phyloP scores from a whole-genome alignment of 805 yeast genomes.

The Yarrowia sp. region DNA sequence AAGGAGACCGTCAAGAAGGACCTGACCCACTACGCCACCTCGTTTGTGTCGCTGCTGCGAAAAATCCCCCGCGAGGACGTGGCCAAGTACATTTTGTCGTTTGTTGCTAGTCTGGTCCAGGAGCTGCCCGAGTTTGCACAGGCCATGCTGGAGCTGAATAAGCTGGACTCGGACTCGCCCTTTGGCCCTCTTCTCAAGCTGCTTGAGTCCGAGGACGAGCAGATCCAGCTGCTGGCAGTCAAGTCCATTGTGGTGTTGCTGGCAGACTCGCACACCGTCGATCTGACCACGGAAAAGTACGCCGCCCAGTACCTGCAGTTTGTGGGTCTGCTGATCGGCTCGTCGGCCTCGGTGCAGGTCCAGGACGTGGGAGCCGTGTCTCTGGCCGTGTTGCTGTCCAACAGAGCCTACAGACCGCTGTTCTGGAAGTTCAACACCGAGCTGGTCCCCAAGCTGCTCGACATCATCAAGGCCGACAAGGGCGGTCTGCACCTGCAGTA shows the following conservation, averaged over 20 bases:
- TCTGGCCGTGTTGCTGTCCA: constrained; percentile 62
- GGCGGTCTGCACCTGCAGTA: constrained; percentile 83
- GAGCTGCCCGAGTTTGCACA: constrained; percentile 46
- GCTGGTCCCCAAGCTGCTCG: constrained; percentile 59
- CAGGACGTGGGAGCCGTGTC: constrained; percentile 71
- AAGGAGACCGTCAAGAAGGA: constrained; percentile 49
- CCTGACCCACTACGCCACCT: constrained; percentile 60
- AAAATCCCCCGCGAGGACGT: constrained; percentile 67
- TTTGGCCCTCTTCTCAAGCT: constrained; percentile 56
- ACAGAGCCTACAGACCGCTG: constrained; percentile 60
- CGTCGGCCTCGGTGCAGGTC: constrained; percentile 56
- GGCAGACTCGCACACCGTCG: constrained; percentile 7
- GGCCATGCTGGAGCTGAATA: constrained; percentile 56
- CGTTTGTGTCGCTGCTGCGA: constrained; percentile 61
- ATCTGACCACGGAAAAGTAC: constrained; percentile 48
- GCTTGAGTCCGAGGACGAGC: constrained; percentile 62
- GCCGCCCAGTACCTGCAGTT: constrained; percentile 53
- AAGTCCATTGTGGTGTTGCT: constrained; percentile 62
- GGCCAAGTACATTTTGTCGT: constrained; percentile 66
- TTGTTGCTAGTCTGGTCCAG: constrained; percentile 61
- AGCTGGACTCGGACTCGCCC: constrained; percentile 57
- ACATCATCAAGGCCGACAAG: constrained; percentile 54
- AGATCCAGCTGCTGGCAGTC: constrained; percentile 62
- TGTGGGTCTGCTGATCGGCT: constrained; percentile 46
- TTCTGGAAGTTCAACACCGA: constrained; percentile 58